Percentiles rank a stretch among this genome's conserved stretches.
These are phyloP conservation scores for Clonostachys rhizophaga DNA, from an alignment of 2,329 filamentous ascomycete species.

Conservation along the genomic window DNA sequence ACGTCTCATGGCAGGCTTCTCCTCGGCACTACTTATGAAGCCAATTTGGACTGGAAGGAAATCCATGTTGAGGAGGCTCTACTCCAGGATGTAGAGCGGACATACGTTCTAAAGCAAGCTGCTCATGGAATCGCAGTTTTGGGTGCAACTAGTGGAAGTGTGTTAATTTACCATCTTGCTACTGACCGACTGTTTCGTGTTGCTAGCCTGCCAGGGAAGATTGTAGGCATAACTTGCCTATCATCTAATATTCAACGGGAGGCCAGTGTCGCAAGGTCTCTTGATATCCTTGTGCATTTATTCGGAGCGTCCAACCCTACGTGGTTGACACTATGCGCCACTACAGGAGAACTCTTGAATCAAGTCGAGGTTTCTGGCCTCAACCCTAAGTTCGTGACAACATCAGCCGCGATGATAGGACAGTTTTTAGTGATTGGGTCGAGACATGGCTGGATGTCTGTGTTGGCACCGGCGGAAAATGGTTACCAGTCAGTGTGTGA, in stretches of 20 bases:
- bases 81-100: slow-evolving; percentile 32
- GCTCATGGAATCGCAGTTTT: slow-evolving; percentile 34
- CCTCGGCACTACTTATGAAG: slow-evolving; percentile 27
- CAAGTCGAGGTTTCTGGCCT: slow-evolving; percentile 26
- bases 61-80: slow-evolving; percentile 25
- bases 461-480: slow-evolving; percentile 15
- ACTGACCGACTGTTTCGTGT: slow-evolving; percentile 20
- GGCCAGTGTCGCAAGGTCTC: neutral
- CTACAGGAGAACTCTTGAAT: slow-evolving; percentile 16
- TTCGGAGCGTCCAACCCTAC: slow-evolving; percentile 21
- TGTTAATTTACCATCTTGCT: slow-evolving; percentile 36
- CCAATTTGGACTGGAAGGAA: slow-evolving; percentile 34
- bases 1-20: slow-evolving; percentile 59
- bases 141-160: slow-evolving; percentile 40
- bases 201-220: slow-evolving; percentile 36
- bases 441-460: slow-evolving; percentile 41
- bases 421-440: slow-evolving; percentile 48
- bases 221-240: slow-evolving; percentile 44
- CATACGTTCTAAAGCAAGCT: slow-evolving; percentile 39
- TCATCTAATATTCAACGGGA: no score
- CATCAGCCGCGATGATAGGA: slow-evolving; percentile 35
- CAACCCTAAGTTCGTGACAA: slow-evolving; percentile 43
- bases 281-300: slow-evolving; percentile 1
- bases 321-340: slow-evolving; percentile 31
- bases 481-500: slow-evolving; percentile 21